Base-by-base conservation (phyloP, 768 basidiomycete genomes). In the Hypsizygus marmoreus region DNA sequence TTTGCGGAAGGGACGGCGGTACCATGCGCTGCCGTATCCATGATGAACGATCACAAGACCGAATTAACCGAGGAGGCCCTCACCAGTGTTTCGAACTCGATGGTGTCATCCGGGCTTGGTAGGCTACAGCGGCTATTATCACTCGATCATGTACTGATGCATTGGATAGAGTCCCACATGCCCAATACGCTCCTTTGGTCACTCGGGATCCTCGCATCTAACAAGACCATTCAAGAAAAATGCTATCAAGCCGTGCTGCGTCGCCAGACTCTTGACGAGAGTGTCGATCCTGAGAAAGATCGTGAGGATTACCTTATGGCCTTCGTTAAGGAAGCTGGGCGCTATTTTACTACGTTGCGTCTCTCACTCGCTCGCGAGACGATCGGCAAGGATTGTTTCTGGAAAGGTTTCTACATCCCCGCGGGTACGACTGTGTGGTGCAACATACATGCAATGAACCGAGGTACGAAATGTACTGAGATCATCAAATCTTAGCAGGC, bases 71-170 rank as follows among this genome's bases (percentile, higher is more conserved):
- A 54, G 20, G 53, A 54, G 36, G 41, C 41, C 4, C 25, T 54
- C 4, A 54, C 46, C 9, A 54, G 53, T 26, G 49, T 54, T 25
- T 45, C 53, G 8, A 54, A 54, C 37, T 54, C 49, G 6, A 51
- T 51, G 53, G 53, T 54, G n/a, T 54, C 53, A 12, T 54, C 53
- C 14, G 53, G 53, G 12, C 39, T 50, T 2, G 53, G 53, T 54
- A 23, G 14, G 38, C n/a, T 10, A 4, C 9, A 14, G 6, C 7
- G 2, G 4, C 20, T 4, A n/a, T 26, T 6, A 4, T n/a, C 17
- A 6, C 6, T 25, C 1, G 23, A 9, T 29, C 12, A 20, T 6
- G 29, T n/a, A 35, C 14, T 35, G 17, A 34, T 16, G 28, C 13
- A 3, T 14, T 25, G 10, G 3, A 20, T 22, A 54, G 53, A 54